Base-by-base conservation (phyloP, 1,284 basidiomycete species). In the Athelia sp. region DNA sequence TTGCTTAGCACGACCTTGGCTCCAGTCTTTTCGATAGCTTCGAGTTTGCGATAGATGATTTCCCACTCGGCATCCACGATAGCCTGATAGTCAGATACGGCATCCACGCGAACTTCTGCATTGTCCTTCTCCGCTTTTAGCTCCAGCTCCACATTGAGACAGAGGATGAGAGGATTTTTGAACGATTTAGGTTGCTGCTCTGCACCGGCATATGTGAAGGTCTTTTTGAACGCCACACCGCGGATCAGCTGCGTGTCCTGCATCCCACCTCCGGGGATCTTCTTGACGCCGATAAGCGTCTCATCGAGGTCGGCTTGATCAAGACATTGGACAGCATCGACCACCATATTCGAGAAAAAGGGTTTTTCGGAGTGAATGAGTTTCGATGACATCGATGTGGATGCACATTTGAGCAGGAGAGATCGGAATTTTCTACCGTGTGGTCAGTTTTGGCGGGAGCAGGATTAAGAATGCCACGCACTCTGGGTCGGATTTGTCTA, bases 1-100 rank as follows among this genome's bases (percentile, higher is more conserved):
- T 98, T 98, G 70, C 94, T 98, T 50, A 99, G 79, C 21, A 99
- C 95, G 51, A 99, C 93, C 68, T 97, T 95, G 42, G 97, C 97
- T 26, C 95, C 97, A 0, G 95, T 98, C 63, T 90, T 88, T 62
- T 94, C 92, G 63, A 99, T 98, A 1, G 93, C 93, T 62, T 98
- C 90, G 26, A 99, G 79, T 71, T 99, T 99, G 62, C 90, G 83
- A 73, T 95, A 99, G 66, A 99, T 99, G 70, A 99, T 99, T 62
- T 95, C 90, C 97, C 97, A 99, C 69, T 99, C 97, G 22, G 97
- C 97, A 63, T 99, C 94, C 50, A 99, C 97, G 58, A 99, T 98
- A 4, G 95, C 94, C 71, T 99, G 97, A 68, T 99, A 99, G 62
- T 98, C 94, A 19, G 92, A 87, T 21, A 99, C 96, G 45, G 91